Evolutionary conservation across 2,329 filamentous ascomycete genomes (phyloP), one percentile per base, ranked within the genome.

Genomic region (Monilinia fructigena): DNA sequence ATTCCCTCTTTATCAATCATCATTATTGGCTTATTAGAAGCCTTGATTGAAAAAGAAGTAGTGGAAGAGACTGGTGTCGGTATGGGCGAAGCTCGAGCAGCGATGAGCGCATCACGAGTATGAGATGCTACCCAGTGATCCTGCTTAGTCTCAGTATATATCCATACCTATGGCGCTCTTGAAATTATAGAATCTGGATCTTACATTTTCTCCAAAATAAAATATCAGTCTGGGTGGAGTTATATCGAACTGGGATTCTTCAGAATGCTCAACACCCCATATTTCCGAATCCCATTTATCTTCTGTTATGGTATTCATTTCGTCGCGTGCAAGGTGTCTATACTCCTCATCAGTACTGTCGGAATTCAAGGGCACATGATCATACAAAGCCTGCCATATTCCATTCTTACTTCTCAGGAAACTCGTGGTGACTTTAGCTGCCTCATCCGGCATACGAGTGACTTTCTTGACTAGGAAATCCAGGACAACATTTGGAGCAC

Each of bases 61-160:
- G 79, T 77, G 8, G 72, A 74, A 23, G 62, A 70, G 60, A 77
- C 74, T 38, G 75, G 67, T 31, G 65, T 67, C 38, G 63, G 53
- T 70, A 70, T 58, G 74, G 71, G 67, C 73, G 74, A 75, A 72
- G 75, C 67, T 66, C 80, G 76, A 53, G 75, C 76, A 55, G 77
- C 78, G 63, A 89, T 85, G 67, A 89, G 84, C 38, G 79, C 80
- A 70, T 88, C 85, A 11, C 86, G 79, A 56, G 81, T 79, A 60
- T 81, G 78, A 58, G 85, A 78, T 3, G 83, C 82, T 1, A 89
- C 85, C 87, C 87, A 89, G 66, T 87, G 82, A 68, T 89, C 87
- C 61, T 76, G 20, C 16, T 26, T n/a, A 26, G 20, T 55, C 47
- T 70, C 31, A 69, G 65, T 14, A 31, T 20, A 23, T 31, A 62